A percentile compares a stretch with the other conserved stretches of the same genome.
Conservation (phyloP, 768 basidiomycete genomes). For the Podaxis sp. region DNA sequence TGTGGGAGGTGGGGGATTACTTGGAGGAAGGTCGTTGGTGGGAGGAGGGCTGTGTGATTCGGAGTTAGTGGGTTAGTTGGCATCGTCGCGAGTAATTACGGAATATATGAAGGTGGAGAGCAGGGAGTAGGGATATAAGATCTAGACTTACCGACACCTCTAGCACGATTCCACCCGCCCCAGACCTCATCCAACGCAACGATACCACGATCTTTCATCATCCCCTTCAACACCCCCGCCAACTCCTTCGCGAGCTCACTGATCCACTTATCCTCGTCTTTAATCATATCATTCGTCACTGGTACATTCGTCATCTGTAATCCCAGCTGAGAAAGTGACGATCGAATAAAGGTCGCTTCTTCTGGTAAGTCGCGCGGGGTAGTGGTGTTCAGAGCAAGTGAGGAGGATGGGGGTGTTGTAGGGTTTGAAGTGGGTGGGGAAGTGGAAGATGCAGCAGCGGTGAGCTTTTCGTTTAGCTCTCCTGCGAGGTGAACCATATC, state of each 20-base stretch:
- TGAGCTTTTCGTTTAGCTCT: slow-evolving; percentile 80
- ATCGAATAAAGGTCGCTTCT: slow-evolving; percentile 82
- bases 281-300: slow-evolving; percentile 85
- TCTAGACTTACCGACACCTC: slow-evolving; percentile 75
- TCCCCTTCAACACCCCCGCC: slow-evolving; percentile 62
- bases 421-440: slow-evolving; percentile 16
- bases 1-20: slow-evolving; percentile 63
- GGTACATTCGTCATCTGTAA: slow-evolving; percentile 74
- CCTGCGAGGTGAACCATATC: slow-evolving; percentile 91
- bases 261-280: slow-evolving; percentile 74
- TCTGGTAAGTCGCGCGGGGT: slow-evolving; percentile 58
- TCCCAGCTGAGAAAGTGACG: slow-evolving; percentile 87
- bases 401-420: slow-evolving; percentile 19
- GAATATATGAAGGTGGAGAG: no score
- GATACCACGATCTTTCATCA: slow-evolving; percentile 78
- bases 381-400: slow-evolving; percentile 18
- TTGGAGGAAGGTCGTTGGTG: slow-evolving; percentile 81
- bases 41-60: slow-evolving; percentile 58
- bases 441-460: slow-evolving; percentile 31
- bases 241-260: slow-evolving; percentile 83
- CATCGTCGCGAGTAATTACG: neutral
- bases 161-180: slow-evolving; percentile 86
- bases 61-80: neutral
- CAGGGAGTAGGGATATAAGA: neutral
- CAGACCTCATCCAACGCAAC: slow-evolving; percentile 90